Conservation (phyloP, 2,329 filamentous ascomycete genomes). For the Bipolaris cookei region DNA sequence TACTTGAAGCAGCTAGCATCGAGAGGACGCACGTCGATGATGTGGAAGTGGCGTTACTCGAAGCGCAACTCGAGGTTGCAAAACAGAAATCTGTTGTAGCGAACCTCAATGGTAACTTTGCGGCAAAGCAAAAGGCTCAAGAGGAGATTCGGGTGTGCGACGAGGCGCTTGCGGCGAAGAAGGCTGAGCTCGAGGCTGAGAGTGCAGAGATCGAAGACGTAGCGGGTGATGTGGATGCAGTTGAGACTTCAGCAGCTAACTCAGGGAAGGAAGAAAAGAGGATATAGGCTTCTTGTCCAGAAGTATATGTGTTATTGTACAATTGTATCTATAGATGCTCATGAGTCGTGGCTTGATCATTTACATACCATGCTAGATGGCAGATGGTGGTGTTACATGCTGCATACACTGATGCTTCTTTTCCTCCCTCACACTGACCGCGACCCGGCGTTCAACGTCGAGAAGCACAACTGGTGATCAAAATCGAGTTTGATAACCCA, state of each 20-base stretch:
- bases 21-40: conserved; percentile 26
- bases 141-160: conserved; percentile 16
- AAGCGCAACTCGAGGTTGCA: conserved; percentile 20
- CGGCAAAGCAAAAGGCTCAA: conserved; percentile 16
- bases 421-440: neutral
- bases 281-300: conserved; percentile 2
- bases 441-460: neutral
- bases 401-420: neutral
- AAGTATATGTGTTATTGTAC: conserved; percentile 21
- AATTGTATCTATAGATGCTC: conserved; percentile 25
- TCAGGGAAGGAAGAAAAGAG: conserved; percentile 15
- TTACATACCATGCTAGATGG: conserved; percentile 6
- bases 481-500: neutral
- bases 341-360: conserved; percentile 20
- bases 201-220: neutral
- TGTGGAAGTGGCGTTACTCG: conserved; percentile 18
- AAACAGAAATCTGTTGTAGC: conserved; percentile 22
- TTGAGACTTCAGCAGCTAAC: neutral
- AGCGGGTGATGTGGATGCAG: neutral
- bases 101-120: conserved; percentile 13
- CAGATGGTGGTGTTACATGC: conserved; percentile 4
- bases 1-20: conserved; percentile 20
- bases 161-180: conserved; percentile 17
- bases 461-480: too few species aligned
- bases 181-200: conserved; percentile 15